Conservation (phyloP, 2,329 filamentous ascomycete genomes). For the Pyrenophora tritici-repentis region DNA sequence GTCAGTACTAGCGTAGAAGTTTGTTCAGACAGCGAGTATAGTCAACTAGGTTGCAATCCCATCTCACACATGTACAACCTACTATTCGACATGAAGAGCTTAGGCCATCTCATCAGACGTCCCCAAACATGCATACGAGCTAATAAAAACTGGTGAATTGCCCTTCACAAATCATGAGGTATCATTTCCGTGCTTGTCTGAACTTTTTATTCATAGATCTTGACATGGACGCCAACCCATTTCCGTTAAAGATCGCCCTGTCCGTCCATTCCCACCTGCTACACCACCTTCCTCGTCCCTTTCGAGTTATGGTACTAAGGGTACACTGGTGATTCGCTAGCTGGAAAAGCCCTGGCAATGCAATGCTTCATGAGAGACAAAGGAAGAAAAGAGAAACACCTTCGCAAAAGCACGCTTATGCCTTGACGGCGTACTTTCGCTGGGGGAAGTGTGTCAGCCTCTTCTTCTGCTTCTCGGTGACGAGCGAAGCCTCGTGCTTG, state of each 20-base stretch:
- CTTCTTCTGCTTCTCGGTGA: constrained; percentile 97
- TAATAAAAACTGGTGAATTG: not conserved
- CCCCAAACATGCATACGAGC: too few species aligned
- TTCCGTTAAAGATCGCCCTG: constrained; percentile 47
- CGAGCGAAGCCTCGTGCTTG: constrained; percentile 82
- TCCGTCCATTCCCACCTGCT: constrained; percentile 37
- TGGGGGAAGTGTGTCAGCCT: constrained; percentile 93
- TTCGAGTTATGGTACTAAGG: constrained; percentile 44
- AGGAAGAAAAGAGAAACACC: constrained; percentile 45
- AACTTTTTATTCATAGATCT: constrained; percentile 51
- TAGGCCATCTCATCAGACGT: too few species aligned
- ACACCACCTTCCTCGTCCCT: constrained; percentile 39
- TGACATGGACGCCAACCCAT: constrained; percentile 49
- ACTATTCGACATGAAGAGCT: too few species aligned
- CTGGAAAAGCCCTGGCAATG: constrained; percentile 48
- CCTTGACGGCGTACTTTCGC: constrained; percentile 99
- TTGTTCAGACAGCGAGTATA: not conserved
- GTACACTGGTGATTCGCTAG: constrained; percentile 48
- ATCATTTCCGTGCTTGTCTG: constrained; percentile 34
- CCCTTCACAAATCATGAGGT: constrained; percentile 22
- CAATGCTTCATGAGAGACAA: constrained; percentile 49
- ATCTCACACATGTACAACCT: too few species aligned
- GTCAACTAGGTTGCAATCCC: not conserved
- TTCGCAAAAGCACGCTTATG: constrained; percentile 50
- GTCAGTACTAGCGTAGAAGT: constrained; percentile 4